Conservation (phyloP, 768 basidiomycete genomes). For the Boletus fagicola region DNA sequence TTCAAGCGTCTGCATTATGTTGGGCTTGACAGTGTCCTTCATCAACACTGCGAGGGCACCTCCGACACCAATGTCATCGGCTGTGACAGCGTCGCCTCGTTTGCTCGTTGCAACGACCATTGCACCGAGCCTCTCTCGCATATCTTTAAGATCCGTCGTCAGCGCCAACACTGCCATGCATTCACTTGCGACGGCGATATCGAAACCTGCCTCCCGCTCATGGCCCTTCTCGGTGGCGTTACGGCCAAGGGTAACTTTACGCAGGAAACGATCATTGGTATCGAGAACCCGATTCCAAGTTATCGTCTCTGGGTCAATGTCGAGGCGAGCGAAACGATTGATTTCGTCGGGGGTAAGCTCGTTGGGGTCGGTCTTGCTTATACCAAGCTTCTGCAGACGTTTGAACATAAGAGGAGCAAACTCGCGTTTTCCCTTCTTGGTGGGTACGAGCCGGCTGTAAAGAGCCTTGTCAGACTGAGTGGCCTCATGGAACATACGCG, state of each 20-base stretch:
- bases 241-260: slow-evolving; percentile 91
- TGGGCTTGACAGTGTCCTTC: slow-evolving; percentile 99
- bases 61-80: slow-evolving; percentile 93
- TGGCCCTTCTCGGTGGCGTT: slow-evolving; percentile 86
- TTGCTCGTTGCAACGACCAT: slow-evolving; percentile 98
- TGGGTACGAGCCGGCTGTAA: slow-evolving; percentile 87
- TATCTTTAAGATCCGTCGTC: slow-evolving; percentile 83
- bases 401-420: slow-evolving; percentile 97
- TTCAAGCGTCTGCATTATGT: slow-evolving; percentile 97
- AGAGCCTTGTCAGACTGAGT: slow-evolving; percentile 95
- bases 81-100: slow-evolving; percentile 87
- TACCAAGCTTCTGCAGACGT: slow-evolving; percentile 91
- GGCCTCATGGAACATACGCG: slow-evolving; percentile 95
- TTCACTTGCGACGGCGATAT: slow-evolving; percentile 96
- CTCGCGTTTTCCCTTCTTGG: slow-evolving; percentile 90
- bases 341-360: slow-evolving; percentile 92
- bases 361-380: slow-evolving; percentile 89
- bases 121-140: slow-evolving; percentile 86
- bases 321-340: slow-evolving; percentile 84
- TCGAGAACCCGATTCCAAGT: slow-evolving; percentile 99
- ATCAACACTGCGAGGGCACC: slow-evolving; percentile 95
- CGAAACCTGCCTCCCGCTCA: slow-evolving; percentile 88
- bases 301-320: slow-evolving; percentile 86
- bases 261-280: slow-evolving; percentile 95
- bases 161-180: slow-evolving; percentile 97